A percentile compares a stretch with the other conserved stretches of the same genome.
phyloP scores from a whole-genome alignment of 768 basidiomycete genomes.

The Suillus occidentalis region DNA sequence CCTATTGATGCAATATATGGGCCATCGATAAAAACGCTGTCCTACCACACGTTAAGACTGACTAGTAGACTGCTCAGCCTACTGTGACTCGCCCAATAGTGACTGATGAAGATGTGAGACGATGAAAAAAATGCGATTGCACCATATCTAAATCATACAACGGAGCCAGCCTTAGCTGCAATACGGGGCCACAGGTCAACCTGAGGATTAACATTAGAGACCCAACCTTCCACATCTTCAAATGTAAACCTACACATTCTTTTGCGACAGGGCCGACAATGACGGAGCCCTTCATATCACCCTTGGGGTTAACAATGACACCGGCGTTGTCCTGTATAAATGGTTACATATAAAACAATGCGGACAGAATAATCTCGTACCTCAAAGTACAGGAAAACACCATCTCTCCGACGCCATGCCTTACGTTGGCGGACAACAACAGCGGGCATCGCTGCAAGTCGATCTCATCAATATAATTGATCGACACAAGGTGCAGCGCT shows the following conservation, averaged over 20 bases:
- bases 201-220: conserved; percentile 36
- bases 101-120: neutral
- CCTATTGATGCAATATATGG: neutral
- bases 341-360: neutral
- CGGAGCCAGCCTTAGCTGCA: conserved; percentile 97
- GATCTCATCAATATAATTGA: conserved; percentile 8
- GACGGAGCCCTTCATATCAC: conserved; percentile 99
- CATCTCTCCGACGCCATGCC: conserved; percentile 96
- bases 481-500: neutral
- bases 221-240: neutral
- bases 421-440: conserved; percentile 98
- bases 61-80: neutral
- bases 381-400: conserved; percentile 99
- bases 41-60: neutral
- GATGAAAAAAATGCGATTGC: conserved; percentile 1
- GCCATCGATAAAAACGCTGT: neutral
- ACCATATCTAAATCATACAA: conserved; percentile 61
- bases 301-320: conserved; percentile 98
- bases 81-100: neutral
- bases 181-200: conserved; percentile 99
- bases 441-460: conserved; percentile 82
- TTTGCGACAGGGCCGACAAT: conserved; percentile 98
- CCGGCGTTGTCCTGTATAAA: conserved; percentile 81
- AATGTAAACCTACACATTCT: conserved; percentile 82
- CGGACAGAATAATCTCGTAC: conserved; percentile 36